Percentiles rank a stretch among this genome's conserved stretches.
Evolutionary conservation across 2,329 filamentous ascomycete genomes (phyloP).

Genomic region (Apiospora saccharicola): DNA sequence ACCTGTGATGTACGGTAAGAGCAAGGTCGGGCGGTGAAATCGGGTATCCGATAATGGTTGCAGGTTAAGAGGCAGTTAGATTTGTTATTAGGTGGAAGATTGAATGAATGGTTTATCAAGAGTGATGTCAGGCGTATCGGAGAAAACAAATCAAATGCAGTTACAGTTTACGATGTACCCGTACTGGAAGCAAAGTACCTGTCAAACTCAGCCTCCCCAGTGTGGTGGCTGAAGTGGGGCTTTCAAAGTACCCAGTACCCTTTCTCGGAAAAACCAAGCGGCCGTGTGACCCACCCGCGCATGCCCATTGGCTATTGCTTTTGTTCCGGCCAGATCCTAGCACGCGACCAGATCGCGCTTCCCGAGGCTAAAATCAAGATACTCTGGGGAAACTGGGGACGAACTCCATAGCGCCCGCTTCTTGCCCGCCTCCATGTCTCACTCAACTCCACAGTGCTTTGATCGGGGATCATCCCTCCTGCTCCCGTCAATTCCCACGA

Average conservation of each 20-base stretch:
- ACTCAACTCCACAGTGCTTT: not conserved
- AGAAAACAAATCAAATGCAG: conserved; percentile 5
- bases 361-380: conserved; percentile 6
- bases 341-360: conserved; percentile 16
- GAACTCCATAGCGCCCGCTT: not conserved
- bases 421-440: conserved; percentile 4
- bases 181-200: not conserved
- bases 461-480: not conserved
- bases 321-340: not conserved
- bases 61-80: not conserved
- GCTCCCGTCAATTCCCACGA: not conserved
- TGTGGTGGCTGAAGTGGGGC: conserved; percentile 1
- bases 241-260: too few relatives aligned
- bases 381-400: not conserved
- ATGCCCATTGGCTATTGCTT: not conserved
- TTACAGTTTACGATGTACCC: conserved; percentile 3
- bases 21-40: not conserved
- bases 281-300: not conserved
- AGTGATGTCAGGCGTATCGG: conserved; percentile 7
- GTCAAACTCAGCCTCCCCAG: conserved; percentile 4
- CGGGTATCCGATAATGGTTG: not conserved
- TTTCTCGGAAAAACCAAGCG: not conserved
- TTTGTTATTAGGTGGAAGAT: not conserved
- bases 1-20: not conserved
- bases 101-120: not conserved